phyloP scores from a whole-genome alignment of 73 alveolate genomes.

The Tetrahymena thermophila region DNA sequence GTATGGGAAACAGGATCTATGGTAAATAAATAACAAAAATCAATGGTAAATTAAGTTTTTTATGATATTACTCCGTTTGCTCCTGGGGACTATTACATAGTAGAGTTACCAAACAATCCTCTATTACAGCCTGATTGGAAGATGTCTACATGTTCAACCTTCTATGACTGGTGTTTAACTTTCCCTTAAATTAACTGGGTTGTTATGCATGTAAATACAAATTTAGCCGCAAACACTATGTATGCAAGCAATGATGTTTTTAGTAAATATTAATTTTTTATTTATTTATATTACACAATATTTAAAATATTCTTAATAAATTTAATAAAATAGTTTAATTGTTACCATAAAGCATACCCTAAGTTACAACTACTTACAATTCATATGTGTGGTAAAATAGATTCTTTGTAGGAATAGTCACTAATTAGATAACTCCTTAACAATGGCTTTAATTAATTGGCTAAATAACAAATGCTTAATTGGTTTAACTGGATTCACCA shows the following conservation, averaged over 20 bases:
- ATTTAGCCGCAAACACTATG: neutral
- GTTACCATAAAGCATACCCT: neutral
- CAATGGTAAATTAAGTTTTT: neutral
- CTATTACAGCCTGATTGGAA: neutral
- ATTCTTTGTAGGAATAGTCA: neutral
- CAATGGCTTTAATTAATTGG: neutral
- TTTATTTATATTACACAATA: neutral
- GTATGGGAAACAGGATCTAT: neutral
- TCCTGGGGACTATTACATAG: neutral
- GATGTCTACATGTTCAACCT: neutral
- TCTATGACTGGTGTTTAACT: neutral
- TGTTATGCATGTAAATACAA: neutral
- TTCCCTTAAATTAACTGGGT: neutral
- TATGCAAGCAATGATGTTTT: neutral
- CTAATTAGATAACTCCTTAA: neutral
- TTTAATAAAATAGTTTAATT: neutral
- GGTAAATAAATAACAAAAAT: neutral
- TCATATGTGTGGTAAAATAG: neutral
- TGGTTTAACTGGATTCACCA: neutral
- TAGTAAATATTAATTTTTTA: neutral
- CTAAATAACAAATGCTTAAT: neutral
- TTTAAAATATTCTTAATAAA: neutral
- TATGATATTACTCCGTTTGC: neutral
- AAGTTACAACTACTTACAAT: neutral
- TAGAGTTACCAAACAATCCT: neutral